Base-by-base conservation (phyloP, 2,329 filamentous ascomycete genomes). In the Purpureocillium lavendulum region DNA sequence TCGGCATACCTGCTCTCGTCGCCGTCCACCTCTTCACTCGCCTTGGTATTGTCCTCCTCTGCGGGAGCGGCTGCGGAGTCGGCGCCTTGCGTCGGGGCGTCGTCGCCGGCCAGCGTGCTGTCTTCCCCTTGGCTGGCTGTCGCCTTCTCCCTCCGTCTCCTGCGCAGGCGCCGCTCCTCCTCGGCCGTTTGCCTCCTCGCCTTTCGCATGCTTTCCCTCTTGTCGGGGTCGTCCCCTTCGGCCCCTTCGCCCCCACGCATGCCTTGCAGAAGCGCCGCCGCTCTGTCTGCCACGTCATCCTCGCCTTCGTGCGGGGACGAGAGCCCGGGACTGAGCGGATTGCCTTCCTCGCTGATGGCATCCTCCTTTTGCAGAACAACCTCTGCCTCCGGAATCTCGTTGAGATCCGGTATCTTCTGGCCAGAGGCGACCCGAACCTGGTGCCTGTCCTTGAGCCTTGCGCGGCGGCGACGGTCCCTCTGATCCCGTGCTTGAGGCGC, bases 401-500 rank as follows among this genome's bases (percentile, higher is more conserved):
- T 69, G 39, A 71, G 50, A 42, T 94, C 87, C 3, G 57, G 86
- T n/a, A 94, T 83, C 54, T 90, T 77, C 54, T 95, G 87, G 8
- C 89, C 90, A 14, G 84, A 90, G 13, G 90, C 87, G 38, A 96
- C 77, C 45, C 90, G 85, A 26, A 92, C 84, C 63, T 94, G 86
- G 56, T 96, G 87, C 21, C 82, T 75, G 56, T 95, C 89, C 74
- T 94, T 94, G 51, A 97, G 75, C 40, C 90, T 75, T 30, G 89
- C 88, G 49, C 90, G 79, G 42, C 90, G 79, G 46, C 92, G 80
- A 51, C 88, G 80, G 60, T 97, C 92, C 55, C 90, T 78, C 60
- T 94, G 84, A 59, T 96, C 89, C 59, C 86, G 75, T 21, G 86
- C 79, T 65, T 95, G 87, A 24, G 92, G 90, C 40, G 89, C 90